phyloP scores from a whole-genome alignment of 2,329 filamentous ascomycete species.

The Fusarium azukiicola region DNA sequence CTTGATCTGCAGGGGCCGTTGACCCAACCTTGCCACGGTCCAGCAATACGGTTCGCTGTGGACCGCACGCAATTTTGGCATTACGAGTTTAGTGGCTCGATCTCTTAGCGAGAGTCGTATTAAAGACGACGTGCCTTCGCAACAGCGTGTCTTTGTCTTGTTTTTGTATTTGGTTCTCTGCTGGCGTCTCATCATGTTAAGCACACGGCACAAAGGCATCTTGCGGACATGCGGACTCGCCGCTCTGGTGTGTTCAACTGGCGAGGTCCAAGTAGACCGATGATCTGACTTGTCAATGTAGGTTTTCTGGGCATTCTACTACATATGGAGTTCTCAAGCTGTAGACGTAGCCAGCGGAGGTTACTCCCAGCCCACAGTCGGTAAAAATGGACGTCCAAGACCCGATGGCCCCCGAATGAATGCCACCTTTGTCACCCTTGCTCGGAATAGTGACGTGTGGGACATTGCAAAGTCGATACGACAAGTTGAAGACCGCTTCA shows the following conservation, averaged over 20 bases:
- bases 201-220: constrained; percentile 9
- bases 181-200: constrained; percentile 7
- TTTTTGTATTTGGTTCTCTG: not conserved
- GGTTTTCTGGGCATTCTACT: constrained; percentile 9
- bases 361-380: not conserved
- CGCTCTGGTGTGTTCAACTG: not conserved
- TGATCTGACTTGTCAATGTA: not conserved
- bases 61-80: constrained; percentile 5
- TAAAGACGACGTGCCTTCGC: not conserved
- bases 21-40: not conserved
- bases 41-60: constrained; percentile 6
- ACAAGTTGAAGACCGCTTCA: constrained; percentile 98
- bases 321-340: not conserved
- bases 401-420: constrained; percentile 88
- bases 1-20: not conserved
- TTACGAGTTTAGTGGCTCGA: constrained; percentile 10
- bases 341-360: not conserved
- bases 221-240: constrained; percentile 6
- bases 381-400: not conserved
- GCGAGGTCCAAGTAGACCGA: not conserved
- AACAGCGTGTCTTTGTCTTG: not conserved
- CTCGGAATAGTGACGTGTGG: constrained; percentile 96
- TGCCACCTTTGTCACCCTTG: constrained; percentile 97
- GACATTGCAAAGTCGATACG: constrained; percentile 98
- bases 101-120: constrained; percentile 5